Evolutionary conservation across 176 grass and related monocot species (phyloP).

Genomic region (Zizania latifolia): DNA sequence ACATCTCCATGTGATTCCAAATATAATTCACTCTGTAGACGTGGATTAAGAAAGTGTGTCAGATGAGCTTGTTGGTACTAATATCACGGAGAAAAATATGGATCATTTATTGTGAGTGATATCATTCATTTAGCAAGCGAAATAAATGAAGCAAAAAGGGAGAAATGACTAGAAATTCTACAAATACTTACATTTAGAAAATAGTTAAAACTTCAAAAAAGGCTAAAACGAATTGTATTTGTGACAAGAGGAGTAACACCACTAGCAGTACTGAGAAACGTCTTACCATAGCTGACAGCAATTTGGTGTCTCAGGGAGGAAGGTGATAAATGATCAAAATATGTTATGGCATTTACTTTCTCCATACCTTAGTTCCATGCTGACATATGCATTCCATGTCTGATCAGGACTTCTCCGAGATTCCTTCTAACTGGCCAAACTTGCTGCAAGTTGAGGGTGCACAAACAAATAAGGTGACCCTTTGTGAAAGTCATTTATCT

Average conservation of each 20-base stretch:
- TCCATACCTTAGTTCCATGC: background rate
- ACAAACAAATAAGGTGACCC: background rate
- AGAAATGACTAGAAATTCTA: background rate
- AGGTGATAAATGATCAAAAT: background rate
- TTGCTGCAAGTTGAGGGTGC: background rate
- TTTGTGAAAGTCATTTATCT: background rate
- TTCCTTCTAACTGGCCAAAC: conserved; percentile 11
- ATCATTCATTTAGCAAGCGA: background rate
- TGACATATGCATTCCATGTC: conserved; percentile 5
- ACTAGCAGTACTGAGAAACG: conserved; percentile 17
- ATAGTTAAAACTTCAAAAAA: background rate
- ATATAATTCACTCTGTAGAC: background rate
- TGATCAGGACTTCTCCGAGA: background rate
- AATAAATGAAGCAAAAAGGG: background rate
- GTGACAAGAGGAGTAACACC: background rate
- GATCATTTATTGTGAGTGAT: background rate
- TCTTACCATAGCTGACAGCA: conserved; percentile 12
- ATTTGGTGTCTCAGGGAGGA: background rate
- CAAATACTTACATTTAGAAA: background rate
- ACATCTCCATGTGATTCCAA: background rate
- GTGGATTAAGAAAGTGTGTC: background rate
- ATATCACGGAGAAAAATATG: background rate
- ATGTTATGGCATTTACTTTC: conserved; percentile 12
- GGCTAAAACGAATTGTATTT: background rate
- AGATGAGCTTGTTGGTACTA: background rate